Evolutionary conservation across 495 filamentous ascomycete species (phyloP).

Genomic region (Penicillium coffeae): DNA sequence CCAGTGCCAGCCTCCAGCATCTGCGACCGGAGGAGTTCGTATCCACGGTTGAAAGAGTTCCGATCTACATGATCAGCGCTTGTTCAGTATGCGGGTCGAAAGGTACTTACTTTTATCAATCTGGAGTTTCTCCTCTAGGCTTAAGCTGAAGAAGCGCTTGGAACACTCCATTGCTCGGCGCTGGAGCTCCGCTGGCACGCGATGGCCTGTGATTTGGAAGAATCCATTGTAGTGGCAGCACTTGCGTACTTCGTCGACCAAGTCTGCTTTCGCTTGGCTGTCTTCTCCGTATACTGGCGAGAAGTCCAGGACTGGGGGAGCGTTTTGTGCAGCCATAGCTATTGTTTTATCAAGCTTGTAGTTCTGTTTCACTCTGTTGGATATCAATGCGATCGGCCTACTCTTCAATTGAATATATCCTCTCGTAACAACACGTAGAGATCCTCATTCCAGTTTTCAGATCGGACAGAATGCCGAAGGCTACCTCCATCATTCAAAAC

Average conservation of each 20-base stretch:
- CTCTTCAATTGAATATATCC: slow-evolving; percentile 6
- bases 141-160: slow-evolving; percentile 14
- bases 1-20: slow-evolving; percentile 42
- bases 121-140: slow-evolving; percentile 3
- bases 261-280: slow-evolving; percentile 24
- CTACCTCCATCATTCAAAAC: neutral
- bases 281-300: slow-evolving; percentile 31
- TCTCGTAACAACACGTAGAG: neutral
- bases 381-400: neutral
- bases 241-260: slow-evolving; percentile 28
- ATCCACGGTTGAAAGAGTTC: slow-evolving; percentile 44
- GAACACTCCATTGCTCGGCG: slow-evolving; percentile 31
- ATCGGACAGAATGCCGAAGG: slow-evolving; percentile 23
- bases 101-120: slow-evolving; percentile 35
- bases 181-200: slow-evolving; percentile 34
- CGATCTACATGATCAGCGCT: slow-evolving; percentile 14
- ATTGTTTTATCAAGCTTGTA: neutral
- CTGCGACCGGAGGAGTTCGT: slow-evolving; percentile 48
- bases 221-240: slow-evolving; percentile 45
- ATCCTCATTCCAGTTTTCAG: neutral
- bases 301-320: slow-evolving; percentile 36
- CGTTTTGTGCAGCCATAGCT: slow-evolving; percentile 17
- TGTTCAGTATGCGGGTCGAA: neutral
- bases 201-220: slow-evolving; percentile 47
- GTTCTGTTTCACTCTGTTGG: neutral